Conservation (phyloP, 768 basidiomycete species). For the Tricholoma matsutake region DNA sequence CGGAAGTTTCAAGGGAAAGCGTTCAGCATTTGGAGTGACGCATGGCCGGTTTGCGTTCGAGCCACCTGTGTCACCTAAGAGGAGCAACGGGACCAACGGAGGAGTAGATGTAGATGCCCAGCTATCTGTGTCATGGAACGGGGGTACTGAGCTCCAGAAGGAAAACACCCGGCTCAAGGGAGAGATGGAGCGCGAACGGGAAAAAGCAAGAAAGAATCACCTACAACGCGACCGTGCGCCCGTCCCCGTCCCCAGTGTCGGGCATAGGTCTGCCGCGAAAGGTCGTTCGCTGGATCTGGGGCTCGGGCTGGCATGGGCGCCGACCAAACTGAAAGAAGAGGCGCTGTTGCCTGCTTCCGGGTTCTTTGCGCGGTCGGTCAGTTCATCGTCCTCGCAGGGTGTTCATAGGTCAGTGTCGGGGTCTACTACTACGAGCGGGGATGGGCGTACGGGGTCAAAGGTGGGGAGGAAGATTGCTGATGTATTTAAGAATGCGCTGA, state of each 20-base stretch:
- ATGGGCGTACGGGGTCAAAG: constrained; percentile 22
- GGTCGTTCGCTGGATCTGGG: constrained; percentile 73
- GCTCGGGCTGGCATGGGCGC: constrained; percentile 70
- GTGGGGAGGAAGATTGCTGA: constrained; percentile 47
- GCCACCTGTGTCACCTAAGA: constrained; percentile 52
- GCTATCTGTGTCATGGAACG: constrained; percentile 19
- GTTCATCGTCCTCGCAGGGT: constrained; percentile 21
- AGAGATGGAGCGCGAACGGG: constrained; percentile 30
- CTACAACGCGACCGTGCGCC: constrained; percentile 30
- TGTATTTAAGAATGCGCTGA: constrained; percentile 43
- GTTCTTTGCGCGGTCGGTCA: constrained; percentile 33
- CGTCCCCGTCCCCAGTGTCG: constrained; percentile 27
- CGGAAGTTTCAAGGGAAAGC: constrained; percentile 26
- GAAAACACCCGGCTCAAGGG: constrained; percentile 9
- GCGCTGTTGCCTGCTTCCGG: constrained; percentile 52
- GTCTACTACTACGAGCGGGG: constrained; percentile 17
- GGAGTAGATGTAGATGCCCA: constrained; percentile 17
- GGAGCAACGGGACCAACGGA: constrained; percentile 26
- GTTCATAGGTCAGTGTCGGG: constrained; percentile 18
- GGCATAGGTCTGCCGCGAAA: constrained; percentile 48
- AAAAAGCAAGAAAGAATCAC: constrained; percentile 21
- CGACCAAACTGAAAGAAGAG: constrained; percentile 62
- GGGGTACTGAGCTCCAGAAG: constrained; percentile 6
- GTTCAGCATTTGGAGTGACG: constrained; percentile 35
- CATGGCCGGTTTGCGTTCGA: constrained; percentile 71